Evolutionary conservation across 176 grass and related monocot species (phyloP), one percentile per base, ranked within the genome.

Genomic region (Dactylis glomerata): DNA sequence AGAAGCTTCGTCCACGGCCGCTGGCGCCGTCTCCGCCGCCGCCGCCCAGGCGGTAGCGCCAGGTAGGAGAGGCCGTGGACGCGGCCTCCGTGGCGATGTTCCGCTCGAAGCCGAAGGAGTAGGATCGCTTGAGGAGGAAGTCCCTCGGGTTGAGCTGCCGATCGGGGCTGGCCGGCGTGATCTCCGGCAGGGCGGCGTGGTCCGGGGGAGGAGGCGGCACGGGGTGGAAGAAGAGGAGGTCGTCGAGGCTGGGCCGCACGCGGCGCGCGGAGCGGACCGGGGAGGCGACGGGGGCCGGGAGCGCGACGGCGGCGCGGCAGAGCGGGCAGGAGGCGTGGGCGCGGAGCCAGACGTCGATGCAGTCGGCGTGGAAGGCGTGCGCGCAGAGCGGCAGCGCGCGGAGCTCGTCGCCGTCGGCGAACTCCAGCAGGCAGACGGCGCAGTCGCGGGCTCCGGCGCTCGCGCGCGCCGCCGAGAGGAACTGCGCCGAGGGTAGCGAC

Each of bases 331-430:
- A 92, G 49, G 92, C 93, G 30, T 95, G 93, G 10, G 91, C 94
- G 28, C 91, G 85, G 67, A 98, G 91, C 96, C 96, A 98, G 50
- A 95, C 89, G 83, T 98, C 93, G 77, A 98, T 86, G 91, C 93
- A 98, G 83, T 98, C 93, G 23, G 85, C 91, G 88, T 98, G 96
- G 82, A 98, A 98, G 2, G 96, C 93, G 86, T 98, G 96, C 73
- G 87, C 92, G 77, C 93, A 98, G 3, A 78, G 77, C 69, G 96
- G 96, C 33, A 98, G 81, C 14, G 96, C 89, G 54, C 93, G 96
- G 38, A 98, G 87, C 55, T 85, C 82, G 66, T 98, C 96, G 23
- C 89, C 88, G 86, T 98, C 93, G 4, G 84, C 91, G 76, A 98
- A 98, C 91, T 98, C 93, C 24, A 98, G 85, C 38, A 98, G 86